These are phyloP conservation scores for Dictyostelium firmibasis DNA, from an alignment of 78 protist species.

Conservation along the genomic window DNA sequence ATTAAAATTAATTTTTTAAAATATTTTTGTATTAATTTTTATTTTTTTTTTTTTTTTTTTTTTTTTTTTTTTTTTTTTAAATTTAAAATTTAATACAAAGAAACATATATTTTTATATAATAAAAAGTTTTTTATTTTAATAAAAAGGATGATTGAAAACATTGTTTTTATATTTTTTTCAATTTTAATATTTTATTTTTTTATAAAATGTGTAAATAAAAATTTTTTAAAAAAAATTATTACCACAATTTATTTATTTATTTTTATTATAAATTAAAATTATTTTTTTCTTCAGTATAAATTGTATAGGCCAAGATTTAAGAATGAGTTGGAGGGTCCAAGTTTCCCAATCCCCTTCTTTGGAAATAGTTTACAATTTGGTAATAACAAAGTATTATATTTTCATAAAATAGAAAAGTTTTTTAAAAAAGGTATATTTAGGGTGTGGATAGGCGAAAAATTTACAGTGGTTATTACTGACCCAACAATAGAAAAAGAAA, in stretches of 20 bases:
- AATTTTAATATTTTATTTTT: neutral
- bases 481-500: neutral
- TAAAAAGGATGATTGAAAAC: neutral
- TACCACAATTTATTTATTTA: too few relatives aligned
- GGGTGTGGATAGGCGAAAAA: neutral
- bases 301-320: neutral
- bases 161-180: neutral
- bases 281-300: too few relatives aligned
- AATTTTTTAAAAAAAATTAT: too few relatives aligned
- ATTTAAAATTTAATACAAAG: too few relatives aligned
- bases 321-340: neutral
- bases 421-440: neutral
- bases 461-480: neutral
- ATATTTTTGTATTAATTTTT: too few relatives aligned
- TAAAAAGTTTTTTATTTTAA: too few relatives aligned
- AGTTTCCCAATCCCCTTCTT: neutral
- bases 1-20: too few relatives aligned
- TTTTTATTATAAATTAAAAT: neutral
- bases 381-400: neutral
- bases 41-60: too few relatives aligned
- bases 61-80: too few relatives aligned
- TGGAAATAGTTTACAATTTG: neutral
- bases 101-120: too few relatives aligned
- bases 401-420: neutral
- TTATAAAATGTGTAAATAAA: neutral